phyloP scores from a whole-genome alignment of 2,329 filamentous ascomycete species.

The Ploettnerulaceae sp. region DNA sequence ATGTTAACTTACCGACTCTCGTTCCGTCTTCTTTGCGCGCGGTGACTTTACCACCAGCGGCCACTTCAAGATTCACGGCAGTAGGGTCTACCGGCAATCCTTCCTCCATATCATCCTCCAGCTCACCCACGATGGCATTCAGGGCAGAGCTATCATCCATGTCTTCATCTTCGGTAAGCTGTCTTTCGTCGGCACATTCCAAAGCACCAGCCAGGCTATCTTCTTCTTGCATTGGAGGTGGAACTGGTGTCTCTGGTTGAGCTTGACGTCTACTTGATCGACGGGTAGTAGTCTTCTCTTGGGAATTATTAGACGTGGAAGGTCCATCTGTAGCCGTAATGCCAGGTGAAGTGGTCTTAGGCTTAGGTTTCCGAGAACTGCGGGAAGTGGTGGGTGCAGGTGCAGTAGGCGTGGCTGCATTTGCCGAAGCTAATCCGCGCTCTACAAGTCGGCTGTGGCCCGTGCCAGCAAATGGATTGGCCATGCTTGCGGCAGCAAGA shows the following conservation, averaged over 20 bases:
- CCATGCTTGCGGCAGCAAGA: constrained; percentile 67
- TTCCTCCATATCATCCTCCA: constrained; percentile 78
- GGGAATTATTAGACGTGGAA: constrained; percentile 40
- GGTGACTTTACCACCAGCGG: constrained; percentile 79
- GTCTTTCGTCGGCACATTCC: constrained; percentile 90
- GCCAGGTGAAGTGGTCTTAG: constrained; percentile 41
- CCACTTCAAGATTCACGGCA: constrained; percentile 88
- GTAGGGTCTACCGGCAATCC: constrained; percentile 73
- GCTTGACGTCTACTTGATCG: constrained; percentile 59
- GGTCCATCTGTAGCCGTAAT: constrained; percentile 40
- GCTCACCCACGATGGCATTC: constrained; percentile 83
- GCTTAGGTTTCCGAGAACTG: constrained; percentile 36
- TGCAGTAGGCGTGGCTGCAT: constrained; percentile 35
- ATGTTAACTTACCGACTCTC: constrained; percentile 45
- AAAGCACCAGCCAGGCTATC: constrained; percentile 65
- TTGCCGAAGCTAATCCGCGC: constrained; percentile 27
- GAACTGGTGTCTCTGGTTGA: constrained; percentile 47
- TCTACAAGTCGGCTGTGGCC: constrained; percentile 30
- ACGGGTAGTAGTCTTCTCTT: constrained; percentile 55
- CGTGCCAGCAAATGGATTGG: constrained; percentile 39
- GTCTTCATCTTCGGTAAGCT: constrained; percentile 68
- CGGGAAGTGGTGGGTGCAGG: constrained; percentile 36
- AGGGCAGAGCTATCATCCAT: constrained; percentile 63
- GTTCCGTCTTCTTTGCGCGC: constrained; percentile 91
- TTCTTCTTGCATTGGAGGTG: constrained; percentile 51